Evolutionary conservation across 192 early-diverging fungal species (phyloP), one percentile per base, ranked within the genome.

Genomic region (Anaeromyces robustus): DNA sequence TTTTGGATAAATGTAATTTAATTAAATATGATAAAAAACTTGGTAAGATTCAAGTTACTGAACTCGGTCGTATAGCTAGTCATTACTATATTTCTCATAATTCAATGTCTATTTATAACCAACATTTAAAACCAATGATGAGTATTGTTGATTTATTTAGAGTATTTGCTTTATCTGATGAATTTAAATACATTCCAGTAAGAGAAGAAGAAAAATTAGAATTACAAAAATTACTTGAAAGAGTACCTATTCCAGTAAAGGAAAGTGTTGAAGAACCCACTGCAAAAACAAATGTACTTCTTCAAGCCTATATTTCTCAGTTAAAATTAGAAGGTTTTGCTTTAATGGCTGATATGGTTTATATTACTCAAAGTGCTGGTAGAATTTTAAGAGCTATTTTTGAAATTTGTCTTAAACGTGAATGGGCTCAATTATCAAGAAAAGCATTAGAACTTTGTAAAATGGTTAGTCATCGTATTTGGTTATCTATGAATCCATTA

Each of bases 271-370:
- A 98, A 83, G 94, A 95, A 78, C 93, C 96, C 2, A 92, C 92
- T 32, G 94, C 96, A 77, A 99, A 99, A 85, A 93, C 98, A 81
- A 96, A 95, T 82, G 94, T 96, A 29, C 85, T 99, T 43, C 87
- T 99, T 31, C 98, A 99, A 84, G 88, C 95, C 2, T 94, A 98
- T 85, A 96, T 99, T 77, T 96, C 96, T n/a, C 93, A 95, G 81
- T 90, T 98, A 34, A 92, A 93, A 80, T 82, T 99, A 37, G 92
- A 96, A 37, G 97, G 96, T 0, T 96, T 98, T 86, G 96, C 98
- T 17, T 87, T 99, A 41, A 95, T 96, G 81, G 91, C 95, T n/a
- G 98, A 99, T 81, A 95, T 97, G 94, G 96, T 96, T 1, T 98
- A 96, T 88, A 95, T 99, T 28, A 97, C 98, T 26, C 97, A 98